A percentile compares a stretch with the other conserved stretches of the same genome.
phyloP scores from a whole-genome alignment of 495 filamentous ascomycete genomes.

The Achaetomiella virescens region DNA sequence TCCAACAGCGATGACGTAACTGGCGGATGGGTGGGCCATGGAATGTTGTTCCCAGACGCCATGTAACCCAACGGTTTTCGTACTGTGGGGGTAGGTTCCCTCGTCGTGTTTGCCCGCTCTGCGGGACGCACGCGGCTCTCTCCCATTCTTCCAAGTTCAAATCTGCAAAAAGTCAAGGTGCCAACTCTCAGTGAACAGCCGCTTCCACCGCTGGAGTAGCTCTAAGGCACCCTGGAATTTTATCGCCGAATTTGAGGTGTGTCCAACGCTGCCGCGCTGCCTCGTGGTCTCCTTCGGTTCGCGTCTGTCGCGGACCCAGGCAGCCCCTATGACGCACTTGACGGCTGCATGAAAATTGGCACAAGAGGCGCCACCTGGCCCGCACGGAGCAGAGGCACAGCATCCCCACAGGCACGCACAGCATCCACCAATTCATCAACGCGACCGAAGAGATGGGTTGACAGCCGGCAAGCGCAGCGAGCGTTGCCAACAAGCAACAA shows the following conservation, averaged over 20 bases:
- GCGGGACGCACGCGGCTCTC: neutral
- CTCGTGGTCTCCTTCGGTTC: neutral
- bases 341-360: constrained; percentile 14
- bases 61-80: constrained; percentile 19
- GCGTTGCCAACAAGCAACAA: neutral
- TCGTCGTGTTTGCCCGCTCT: neutral
- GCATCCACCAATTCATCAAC: neutral
- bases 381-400: neutral
- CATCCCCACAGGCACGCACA: neutral
- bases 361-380: constrained; percentile 22
- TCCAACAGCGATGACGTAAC: constrained; percentile 31
- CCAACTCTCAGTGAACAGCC: no score
- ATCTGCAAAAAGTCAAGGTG: no score
- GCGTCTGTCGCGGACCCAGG: neutral
- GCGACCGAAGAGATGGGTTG: no score
- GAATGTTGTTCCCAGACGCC: constrained; percentile 24
- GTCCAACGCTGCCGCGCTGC: neutral
- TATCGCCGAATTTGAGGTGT: no score
- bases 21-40: constrained; percentile 17
- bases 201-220: no score
- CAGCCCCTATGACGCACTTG: constrained; percentile 31
- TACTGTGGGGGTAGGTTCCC: constrained; percentile 25
- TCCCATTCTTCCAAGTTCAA: neutral
- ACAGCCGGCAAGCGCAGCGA: no score
- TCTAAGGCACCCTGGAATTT: no score